A percentile compares a stretch with the other conserved stretches of the same genome.
Evolutionary conservation across 2,329 filamentous ascomycete species (phyloP).

Genomic region (Ceratocystis diversiconidia): DNA sequence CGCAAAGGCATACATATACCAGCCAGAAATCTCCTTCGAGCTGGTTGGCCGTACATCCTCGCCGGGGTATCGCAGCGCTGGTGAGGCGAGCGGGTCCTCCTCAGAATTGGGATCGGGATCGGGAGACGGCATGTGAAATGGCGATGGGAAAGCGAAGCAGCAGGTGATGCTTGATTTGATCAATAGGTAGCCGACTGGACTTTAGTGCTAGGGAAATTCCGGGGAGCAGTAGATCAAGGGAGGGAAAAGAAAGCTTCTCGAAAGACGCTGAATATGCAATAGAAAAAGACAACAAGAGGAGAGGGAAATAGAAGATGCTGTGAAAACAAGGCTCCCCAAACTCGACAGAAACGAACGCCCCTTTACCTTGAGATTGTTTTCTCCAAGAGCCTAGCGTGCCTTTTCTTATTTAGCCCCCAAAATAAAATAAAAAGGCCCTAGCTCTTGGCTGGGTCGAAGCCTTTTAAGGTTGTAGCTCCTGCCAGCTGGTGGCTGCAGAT

Average conservation of each 20-base stretch:
- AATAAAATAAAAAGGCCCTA: neutral
- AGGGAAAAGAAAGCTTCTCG: no score
- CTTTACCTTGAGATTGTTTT: no score
- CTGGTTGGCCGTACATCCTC: constrained; percentile 86
- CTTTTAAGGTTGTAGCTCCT: neutral
- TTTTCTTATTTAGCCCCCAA: neutral
- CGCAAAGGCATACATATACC: constrained; percentile 94
- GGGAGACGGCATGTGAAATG: neutral
- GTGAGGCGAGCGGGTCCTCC: constrained; percentile 22
- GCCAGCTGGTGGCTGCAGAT: neutral
- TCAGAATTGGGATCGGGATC: neutral
- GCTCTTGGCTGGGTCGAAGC: neutral
- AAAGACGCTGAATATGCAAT: no score
- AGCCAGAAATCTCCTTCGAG: constrained; percentile 72
- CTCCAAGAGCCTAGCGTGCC: no score
- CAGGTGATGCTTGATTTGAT: neutral
- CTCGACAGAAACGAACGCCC: no score
- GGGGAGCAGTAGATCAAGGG: no score
- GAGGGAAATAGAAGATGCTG: no score
- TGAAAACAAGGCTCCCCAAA: no score
- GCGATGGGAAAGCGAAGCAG: neutral
- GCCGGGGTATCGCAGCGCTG: constrained; percentile 46
- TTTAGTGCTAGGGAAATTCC: no score
- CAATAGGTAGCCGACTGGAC: no score
- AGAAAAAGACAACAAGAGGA: no score